Evolutionary conservation across 768 basidiomycete genomes (phyloP).

Genomic region (Tulasnella sp.): DNA sequence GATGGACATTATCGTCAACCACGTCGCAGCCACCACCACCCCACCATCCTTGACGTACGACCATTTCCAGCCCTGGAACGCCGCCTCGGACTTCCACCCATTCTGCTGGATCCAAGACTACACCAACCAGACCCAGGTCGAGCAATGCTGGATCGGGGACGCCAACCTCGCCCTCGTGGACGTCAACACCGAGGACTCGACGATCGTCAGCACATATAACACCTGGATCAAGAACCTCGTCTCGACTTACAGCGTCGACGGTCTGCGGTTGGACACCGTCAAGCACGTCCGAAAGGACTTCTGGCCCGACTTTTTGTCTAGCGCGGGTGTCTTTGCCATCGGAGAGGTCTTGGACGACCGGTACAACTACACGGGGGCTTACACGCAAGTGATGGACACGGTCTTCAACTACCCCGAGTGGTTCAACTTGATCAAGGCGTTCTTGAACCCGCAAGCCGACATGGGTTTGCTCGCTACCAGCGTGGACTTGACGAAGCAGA

Average conservation of each 20-base stretch:
- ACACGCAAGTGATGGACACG: constrained; percentile 11
- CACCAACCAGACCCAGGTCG: constrained; percentile 14
- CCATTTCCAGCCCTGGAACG: constrained; percentile 6
- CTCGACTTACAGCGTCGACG: constrained; percentile 26
- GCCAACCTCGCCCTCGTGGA: constrained; percentile 25
- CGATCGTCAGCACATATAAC: constrained; percentile 23
- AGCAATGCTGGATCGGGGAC: constrained; percentile 27
- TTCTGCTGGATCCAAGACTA: constrained; percentile 14
- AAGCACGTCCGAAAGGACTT: constrained; percentile 27
- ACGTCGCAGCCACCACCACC: background rate
- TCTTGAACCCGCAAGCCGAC: background rate
- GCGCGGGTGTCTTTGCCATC: constrained; percentile 25
- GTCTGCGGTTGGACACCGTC: constrained; percentile 29
- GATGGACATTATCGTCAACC: constrained; percentile 21
- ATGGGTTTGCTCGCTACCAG: background rate
- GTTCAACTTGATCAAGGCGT: constrained; percentile 3
- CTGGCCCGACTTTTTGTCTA: constrained; percentile 24
- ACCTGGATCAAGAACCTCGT: constrained; percentile 26
- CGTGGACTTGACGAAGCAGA: background rate
- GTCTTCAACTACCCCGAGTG: constrained; percentile 15
- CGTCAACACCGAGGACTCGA: constrained; percentile 25
- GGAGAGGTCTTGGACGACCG: constrained; percentile 24
- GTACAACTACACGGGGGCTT: constrained; percentile 10
- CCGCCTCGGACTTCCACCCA: constrained; percentile 11
- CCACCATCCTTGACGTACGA: background rate